These are phyloP conservation scores for Extremus antarcticus DNA, from an alignment of 495 filamentous ascomycete genomes.

Conservation along the genomic window DNA sequence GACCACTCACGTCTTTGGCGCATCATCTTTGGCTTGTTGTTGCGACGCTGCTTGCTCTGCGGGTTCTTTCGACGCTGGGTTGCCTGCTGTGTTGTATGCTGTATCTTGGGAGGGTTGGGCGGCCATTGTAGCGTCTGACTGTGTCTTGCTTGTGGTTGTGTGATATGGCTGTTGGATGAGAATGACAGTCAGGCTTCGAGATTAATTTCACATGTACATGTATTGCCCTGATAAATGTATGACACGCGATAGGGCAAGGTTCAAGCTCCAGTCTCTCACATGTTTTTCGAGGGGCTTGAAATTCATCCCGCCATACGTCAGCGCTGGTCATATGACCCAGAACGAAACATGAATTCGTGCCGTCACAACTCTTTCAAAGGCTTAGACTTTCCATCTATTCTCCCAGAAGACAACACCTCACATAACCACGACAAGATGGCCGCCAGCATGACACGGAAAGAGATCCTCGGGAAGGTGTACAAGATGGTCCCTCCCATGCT, in stretches of 20 bases:
- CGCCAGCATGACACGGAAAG: conserved; percentile 40
- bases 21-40: conserved; percentile 12
- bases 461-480: conserved; percentile 69
- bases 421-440: conserved; percentile 35
- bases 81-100: conserved; percentile 30
- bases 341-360: not conserved
- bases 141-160: conserved; percentile 10
- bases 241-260: not conserved
- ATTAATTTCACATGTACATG: too few relatives aligned
- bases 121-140: conserved; percentile 18
- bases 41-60: conserved; percentile 19
- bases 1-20: not conserved
- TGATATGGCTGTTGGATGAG: not conserved
- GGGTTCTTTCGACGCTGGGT: conserved; percentile 30
- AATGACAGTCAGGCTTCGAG: not conserved
- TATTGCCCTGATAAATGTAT: too few relatives aligned
- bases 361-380: not conserved
- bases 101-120: conserved; percentile 28
- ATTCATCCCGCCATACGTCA: not conserved
- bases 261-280: too few relatives aligned
- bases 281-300: too few relatives aligned
- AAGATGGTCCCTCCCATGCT: conserved; percentile 91
- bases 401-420: conserved; percentile 6
- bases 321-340: not conserved
- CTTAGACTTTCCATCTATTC: not conserved